Evolutionary conservation across 2,329 filamentous ascomycete genomes (phyloP).

Genomic region (Teratosphaeria destructans): DNA sequence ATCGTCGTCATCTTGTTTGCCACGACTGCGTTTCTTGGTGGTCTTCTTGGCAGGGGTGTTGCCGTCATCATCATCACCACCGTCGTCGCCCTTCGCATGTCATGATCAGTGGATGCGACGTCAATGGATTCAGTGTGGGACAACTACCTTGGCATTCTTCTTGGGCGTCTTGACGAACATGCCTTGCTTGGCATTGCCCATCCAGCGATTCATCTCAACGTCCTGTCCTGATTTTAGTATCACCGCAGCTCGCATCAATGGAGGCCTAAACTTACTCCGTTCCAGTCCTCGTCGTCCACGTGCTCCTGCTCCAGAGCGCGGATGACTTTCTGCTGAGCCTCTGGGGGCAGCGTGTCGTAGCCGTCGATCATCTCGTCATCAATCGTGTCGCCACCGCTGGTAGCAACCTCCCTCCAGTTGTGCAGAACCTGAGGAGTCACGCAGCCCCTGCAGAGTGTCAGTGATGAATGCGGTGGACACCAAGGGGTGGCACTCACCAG

Average conservation of each 20-base stretch:
- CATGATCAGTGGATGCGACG: neutral
- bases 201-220: conserved; percentile 63
- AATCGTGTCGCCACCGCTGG: conserved; percentile 16
- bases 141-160: conserved; percentile 15
- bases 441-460: conserved; percentile 58
- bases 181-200: conserved; percentile 19
- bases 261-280: conserved; percentile 53
- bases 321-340: conserved; percentile 62
- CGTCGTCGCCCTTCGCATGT: conserved; percentile 5
- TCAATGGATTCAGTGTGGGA: neutral
- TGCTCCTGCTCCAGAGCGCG: conserved; percentile 66
- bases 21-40: conserved; percentile 7
- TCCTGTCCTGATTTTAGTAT: conserved; percentile 44
- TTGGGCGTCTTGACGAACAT: conserved; percentile 27
- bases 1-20: conserved; percentile 2
- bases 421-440: conserved; percentile 65
- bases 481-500: conserved; percentile 50
- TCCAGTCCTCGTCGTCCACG: conserved; percentile 79
- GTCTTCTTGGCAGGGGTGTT: conserved; percentile 6
- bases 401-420: conserved; percentile 51
- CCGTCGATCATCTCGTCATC: conserved; percentile 66
- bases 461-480: neutral
- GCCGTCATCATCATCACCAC: conserved; percentile 9
- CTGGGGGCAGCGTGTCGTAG: conserved; percentile 62
- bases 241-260: neutral